Base-by-base conservation (phyloP, 768 basidiomycete genomes). In the Mrakia frigida region DNA sequence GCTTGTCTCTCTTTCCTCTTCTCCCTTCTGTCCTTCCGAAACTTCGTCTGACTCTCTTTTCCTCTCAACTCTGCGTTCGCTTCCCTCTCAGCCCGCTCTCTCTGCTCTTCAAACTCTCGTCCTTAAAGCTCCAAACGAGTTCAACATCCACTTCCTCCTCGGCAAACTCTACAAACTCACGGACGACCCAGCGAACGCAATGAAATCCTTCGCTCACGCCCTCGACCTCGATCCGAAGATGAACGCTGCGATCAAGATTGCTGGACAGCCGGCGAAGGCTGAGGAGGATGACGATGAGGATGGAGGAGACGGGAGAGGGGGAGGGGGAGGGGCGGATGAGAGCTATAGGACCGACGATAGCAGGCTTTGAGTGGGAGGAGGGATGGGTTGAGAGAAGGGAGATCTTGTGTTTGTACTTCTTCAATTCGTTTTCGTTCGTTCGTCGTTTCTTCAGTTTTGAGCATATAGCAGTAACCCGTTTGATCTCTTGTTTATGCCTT, bases 101-200 rank as follows among this genome's bases (percentile, higher is more conserved):
- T 83, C 87, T 77, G 92, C 94, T 83, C 87, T 98, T 82, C 90
- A 93, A 84, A 85, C 86, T 77, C 88, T 99, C 72, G 88, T 90
- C 79, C 89, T 89, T 82, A 86, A 89, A 78, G 92, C 94, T 50
- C 96, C 96, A 10, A 93, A 94, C 81, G 97, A 99, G 86, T 91
- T 94, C 73, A 98, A 98, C 85, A 92, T 98, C 75, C 89, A 95
- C 77, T 97, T 97, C 88, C 90, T 98, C 84, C 88, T 99, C 25
- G 97, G 94, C 37, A 92, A 91, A 85, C 90, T 91, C 77, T 98
- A 97, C 82, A 89, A 92, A 67, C 86, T 92, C 79, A 84, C 91
- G 74, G 93, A 93, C 50, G 87, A 93, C 83, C 88, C 89, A 79
- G 86, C 88, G 28, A 90, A 92, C 83, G 90, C 93, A 69, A 91